Conservation (phyloP, 1,284 basidiomycete genomes). For the Paramarasmius palmivorus region DNA sequence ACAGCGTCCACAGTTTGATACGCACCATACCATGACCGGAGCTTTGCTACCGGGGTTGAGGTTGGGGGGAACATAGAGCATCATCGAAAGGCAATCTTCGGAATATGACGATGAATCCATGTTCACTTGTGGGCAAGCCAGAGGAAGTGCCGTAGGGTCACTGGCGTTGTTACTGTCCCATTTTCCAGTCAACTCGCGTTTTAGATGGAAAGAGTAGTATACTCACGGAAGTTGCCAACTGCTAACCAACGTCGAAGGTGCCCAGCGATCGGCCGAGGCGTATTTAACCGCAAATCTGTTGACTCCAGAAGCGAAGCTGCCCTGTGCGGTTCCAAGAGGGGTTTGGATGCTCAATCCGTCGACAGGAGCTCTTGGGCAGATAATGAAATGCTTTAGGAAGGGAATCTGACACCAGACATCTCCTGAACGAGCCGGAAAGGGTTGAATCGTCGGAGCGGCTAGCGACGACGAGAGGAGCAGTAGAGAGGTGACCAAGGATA, state of each 20-base stretch:
- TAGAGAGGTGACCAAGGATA: conserved; percentile 35
- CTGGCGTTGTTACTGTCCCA: conserved; percentile 47
- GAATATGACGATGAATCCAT: conserved; percentile 48
- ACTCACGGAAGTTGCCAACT: conserved; percentile 66
- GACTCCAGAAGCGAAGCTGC: conserved; percentile 47
- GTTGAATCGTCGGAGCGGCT: conserved; percentile 30
- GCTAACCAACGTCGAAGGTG: conserved; percentile 49
- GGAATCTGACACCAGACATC: conserved; percentile 45
- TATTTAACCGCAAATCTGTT: conserved; percentile 66
- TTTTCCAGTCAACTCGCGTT: conserved; percentile 3
- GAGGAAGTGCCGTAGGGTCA: conserved; percentile 57
- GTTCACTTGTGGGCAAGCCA: conserved; percentile 68
- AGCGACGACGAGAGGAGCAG: conserved; percentile 31
- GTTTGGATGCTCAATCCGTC: conserved; percentile 39
- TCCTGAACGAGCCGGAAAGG: conserved; percentile 25
- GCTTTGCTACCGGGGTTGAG: conserved; percentile 34
- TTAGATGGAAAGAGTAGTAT: not conserved
- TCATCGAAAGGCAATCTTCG: conserved; percentile 80
- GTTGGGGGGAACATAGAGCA: conserved; percentile 66
- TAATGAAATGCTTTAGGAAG: conserved; percentile 31
- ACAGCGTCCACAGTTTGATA: too few species aligned
- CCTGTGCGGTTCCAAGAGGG: conserved; percentile 55
- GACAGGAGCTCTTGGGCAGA: conserved; percentile 40
- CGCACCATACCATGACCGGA: conserved; percentile 68
- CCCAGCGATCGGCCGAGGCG: conserved; percentile 62